phyloP scores from a whole-genome alignment of 768 basidiomycete species.

The Leccinum longicurvipes region DNA sequence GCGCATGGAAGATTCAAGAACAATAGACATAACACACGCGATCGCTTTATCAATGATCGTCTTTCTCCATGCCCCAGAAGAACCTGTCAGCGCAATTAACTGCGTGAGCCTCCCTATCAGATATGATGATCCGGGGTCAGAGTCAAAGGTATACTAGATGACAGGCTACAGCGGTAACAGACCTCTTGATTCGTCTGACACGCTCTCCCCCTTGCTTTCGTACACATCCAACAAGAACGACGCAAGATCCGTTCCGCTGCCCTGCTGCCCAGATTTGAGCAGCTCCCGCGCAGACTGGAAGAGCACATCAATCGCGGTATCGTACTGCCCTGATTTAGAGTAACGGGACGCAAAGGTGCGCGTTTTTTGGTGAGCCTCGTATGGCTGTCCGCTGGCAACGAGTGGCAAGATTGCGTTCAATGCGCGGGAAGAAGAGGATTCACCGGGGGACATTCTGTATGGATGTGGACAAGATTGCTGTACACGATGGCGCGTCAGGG shows the following conservation, averaged over 20 bases:
- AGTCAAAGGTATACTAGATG: not conserved
- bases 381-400: constrained; percentile 66
- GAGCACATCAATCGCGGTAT: constrained; percentile 87
- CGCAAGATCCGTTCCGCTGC: constrained; percentile 86
- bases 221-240: constrained; percentile 82
- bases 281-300: constrained; percentile 88
- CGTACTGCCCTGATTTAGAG: constrained; percentile 73
- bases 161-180: constrained; percentile 23
- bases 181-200: constrained; percentile 83
- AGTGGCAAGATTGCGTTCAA: constrained; percentile 74
- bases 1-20: constrained; percentile 11
- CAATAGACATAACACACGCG: constrained; percentile 50
- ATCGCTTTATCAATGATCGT: constrained; percentile 82
- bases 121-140: not conserved
- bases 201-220: constrained; percentile 64
- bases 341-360: constrained; percentile 92
- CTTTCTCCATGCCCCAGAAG: constrained; percentile 84
- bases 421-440: constrained; percentile 55
- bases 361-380: constrained; percentile 96
- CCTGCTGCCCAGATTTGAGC: constrained; percentile 82
- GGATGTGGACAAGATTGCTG: constrained; percentile 7
- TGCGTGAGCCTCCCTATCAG: constrained; percentile 79
- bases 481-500: not conserved
- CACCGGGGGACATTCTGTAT: constrained; percentile 23
- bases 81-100: constrained; percentile 81